These are phyloP conservation scores for Boletus vermiculosoides DNA, from an alignment of 768 basidiomycete species.

Conservation along the genomic window DNA sequence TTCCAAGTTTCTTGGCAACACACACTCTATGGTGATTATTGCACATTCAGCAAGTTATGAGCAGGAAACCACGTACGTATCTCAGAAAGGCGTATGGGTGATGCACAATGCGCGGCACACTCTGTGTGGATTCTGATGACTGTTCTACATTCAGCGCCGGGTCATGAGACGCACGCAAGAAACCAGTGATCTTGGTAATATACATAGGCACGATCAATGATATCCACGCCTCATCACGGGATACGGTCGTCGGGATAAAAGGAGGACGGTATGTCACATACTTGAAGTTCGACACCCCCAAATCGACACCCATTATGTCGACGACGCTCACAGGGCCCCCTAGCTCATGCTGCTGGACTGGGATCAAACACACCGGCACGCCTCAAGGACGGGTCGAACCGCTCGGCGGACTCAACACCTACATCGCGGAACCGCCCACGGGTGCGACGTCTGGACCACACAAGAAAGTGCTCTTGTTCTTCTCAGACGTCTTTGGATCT, in stretches of 20 bases:
- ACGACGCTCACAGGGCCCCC: conserved; percentile 41
- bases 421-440: conserved; percentile 48
- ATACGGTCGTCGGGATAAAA: neutral
- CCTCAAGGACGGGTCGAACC: conserved; percentile 42
- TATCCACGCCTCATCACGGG: neutral
- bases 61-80: no score
- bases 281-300: neutral
- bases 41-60: no score
- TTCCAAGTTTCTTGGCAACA: no score
- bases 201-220: neutral
- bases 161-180: no score
- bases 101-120: no score
- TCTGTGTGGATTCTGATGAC: no score
- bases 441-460: conserved; percentile 19
- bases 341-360: conserved; percentile 48
- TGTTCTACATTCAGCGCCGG: no score
- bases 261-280: neutral
- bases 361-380: conserved; percentile 49
- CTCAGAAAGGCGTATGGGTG: no score
- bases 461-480: conserved; percentile 51
- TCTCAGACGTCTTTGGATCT: conserved; percentile 55
- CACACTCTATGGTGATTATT: no score
- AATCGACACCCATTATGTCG: conserved; percentile 13
- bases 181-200: no score
- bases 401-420: conserved; percentile 51